Evolutionary conservation across 2,329 filamentous ascomycete genomes (phyloP).

Genomic region (Chalaropsis ovoidea): DNA sequence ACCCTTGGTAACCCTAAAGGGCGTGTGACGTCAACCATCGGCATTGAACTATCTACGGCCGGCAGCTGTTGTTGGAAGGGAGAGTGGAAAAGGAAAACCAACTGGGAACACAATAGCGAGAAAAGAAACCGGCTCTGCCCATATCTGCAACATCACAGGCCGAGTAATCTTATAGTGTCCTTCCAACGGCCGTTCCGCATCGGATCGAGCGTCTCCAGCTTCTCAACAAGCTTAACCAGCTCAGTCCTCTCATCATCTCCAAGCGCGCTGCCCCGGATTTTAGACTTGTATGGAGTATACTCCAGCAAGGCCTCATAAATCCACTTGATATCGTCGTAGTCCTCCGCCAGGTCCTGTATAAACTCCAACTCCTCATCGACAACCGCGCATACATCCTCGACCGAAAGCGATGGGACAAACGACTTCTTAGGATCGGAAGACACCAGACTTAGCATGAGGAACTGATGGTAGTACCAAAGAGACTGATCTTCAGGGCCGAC

Average conservation of each 20-base stretch:
- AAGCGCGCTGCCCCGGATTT: constrained; percentile 40
- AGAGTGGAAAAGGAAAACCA: too few relatives aligned
- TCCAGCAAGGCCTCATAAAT: constrained; percentile 79
- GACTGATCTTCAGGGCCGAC: constrained; percentile 91
- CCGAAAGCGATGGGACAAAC: constrained; percentile 55
- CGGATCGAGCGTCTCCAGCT: constrained; percentile 60
- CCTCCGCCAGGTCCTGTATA: constrained; percentile 55
- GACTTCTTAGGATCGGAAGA: constrained; percentile 41
- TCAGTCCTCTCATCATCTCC: constrained; percentile 37
- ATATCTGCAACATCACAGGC: constrained; percentile 22
- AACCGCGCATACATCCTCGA: constrained; percentile 53
- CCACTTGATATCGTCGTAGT: constrained; percentile 59
- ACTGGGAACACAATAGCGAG: too few relatives aligned
- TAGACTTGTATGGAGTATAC: constrained; percentile 52
- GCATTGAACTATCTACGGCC: too few relatives aligned
- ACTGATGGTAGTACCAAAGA: constrained; percentile 94
- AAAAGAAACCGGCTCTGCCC: neutral
- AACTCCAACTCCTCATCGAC: constrained; percentile 61
- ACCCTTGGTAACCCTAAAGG: neutral
- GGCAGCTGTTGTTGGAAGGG: too few relatives aligned
- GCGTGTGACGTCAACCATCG: neutral
- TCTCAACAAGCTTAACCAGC: constrained; percentile 49
- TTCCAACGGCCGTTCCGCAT: constrained; percentile 65
- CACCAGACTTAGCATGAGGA: constrained; percentile 60
- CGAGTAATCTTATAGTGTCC: constrained; percentile 48